Evolutionary conservation across 2,329 filamentous ascomycete species (phyloP).

Genomic region (Pseudopithomyces chartarum): DNA sequence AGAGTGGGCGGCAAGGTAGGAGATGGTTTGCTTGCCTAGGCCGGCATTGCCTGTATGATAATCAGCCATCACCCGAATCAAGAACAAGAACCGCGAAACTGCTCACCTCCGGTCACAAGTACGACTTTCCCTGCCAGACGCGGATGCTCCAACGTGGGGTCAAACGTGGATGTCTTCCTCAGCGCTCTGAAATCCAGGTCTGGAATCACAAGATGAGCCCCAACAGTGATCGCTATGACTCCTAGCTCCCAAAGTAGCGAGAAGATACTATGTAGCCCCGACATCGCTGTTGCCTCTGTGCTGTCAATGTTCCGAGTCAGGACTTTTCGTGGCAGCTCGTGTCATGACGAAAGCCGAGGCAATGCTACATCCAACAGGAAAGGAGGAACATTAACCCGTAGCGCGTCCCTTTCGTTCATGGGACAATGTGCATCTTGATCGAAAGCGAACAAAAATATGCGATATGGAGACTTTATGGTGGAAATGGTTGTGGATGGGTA

Average conservation of each 20-base stretch:
- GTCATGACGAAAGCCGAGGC: conserved; percentile 6
- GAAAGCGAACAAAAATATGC: too few species aligned
- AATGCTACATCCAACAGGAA: neutral
- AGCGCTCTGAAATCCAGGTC: neutral
- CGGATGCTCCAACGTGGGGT: conserved; percentile 27
- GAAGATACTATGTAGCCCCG: neutral
- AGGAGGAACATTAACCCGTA: neutral
- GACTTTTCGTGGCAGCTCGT: neutral
- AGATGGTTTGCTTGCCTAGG: conserved; percentile 53
- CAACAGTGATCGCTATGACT: neutral
- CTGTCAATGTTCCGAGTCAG: neutral
- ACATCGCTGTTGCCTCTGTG: neutral
- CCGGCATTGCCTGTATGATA: conserved; percentile 49
- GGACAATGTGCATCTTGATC: too few species aligned
- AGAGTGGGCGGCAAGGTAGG: conserved; percentile 50
- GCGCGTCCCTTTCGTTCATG: neutral
- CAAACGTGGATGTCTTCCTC: conserved; percentile 20
- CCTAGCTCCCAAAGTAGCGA: neutral
- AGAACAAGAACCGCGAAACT: neutral
- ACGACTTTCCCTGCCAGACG: conserved; percentile 39
- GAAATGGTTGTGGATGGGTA: too few species aligned
- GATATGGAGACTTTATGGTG: too few species aligned
- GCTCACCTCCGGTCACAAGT: conserved; percentile 43
- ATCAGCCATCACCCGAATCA: neutral
- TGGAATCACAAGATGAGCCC: neutral